Percentiles rank a stretch among this genome's conserved stretches.
phyloP scores from a whole-genome alignment of 202 grass and related monocot genomes.

The Tripidium arundinaceum region DNA sequence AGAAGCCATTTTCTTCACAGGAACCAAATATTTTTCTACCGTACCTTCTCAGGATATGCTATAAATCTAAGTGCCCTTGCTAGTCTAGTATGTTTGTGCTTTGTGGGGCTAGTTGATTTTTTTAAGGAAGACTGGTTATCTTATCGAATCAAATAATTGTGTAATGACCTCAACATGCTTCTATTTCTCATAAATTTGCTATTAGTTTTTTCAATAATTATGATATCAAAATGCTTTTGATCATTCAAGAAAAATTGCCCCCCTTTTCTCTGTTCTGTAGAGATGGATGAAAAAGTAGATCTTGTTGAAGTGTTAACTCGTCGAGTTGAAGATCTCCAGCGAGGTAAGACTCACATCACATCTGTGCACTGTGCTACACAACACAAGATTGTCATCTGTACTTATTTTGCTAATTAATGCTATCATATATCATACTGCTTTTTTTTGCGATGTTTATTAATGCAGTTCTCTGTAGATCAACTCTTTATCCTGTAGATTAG shows the following conservation, averaged over 20 bases:
- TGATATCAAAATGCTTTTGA: background rate
- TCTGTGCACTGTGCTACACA: background rate
- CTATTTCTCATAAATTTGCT: background rate
- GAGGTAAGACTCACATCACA: slow-evolving; percentile 42
- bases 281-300: slow-evolving; percentile 52
- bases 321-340: slow-evolving; percentile 67
- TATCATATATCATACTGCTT: background rate
- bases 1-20: slow-evolving; percentile 8
- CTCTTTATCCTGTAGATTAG: slow-evolving; percentile 11
- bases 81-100: background rate
- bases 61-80: background rate
- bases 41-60: background rate
- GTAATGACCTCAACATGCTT: background rate
- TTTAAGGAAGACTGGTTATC: background rate
- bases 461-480: slow-evolving; percentile 10
- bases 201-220: background rate
- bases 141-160: background rate
- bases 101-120: background rate
- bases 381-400: background rate
- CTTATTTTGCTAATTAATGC: background rate
- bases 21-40: background rate
- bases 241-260: background rate
- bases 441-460: background rate
- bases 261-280: slow-evolving; percentile 36
- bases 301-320: slow-evolving; percentile 42